Evolutionary conservation across 306 rosid genomes (phyloP), one percentile per base, ranked within the genome.

Genomic region (Cucurbita pepo): DNA sequence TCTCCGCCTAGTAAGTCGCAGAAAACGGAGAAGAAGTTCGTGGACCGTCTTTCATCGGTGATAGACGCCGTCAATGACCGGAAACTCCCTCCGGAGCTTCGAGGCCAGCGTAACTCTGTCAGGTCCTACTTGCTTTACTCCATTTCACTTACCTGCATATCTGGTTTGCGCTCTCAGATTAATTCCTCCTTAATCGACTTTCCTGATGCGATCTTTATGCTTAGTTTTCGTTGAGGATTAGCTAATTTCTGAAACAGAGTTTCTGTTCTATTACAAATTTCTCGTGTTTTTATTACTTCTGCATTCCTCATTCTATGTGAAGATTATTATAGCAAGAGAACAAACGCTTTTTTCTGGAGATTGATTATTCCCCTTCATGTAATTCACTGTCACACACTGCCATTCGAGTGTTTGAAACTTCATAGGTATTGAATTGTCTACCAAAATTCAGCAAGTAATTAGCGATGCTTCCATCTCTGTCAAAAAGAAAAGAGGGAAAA

Each of bases 81-180:
- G 14, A 90, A 92, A 79, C 91, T 90, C 19, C 96, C 98, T 38
- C 88, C 91, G 0, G 91, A 92, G 82, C 88, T 92, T 10, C 95
- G 96, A 16, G 96, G 98, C 72, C 98, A 84, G 77, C 90, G 91
- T 52, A 87, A 84, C 84, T 73, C 83, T 65, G 90, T 92, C 75
- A 87, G 96, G 98, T 91, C 60, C 50, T 9, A 40, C 25, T 21
- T 43, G 34, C 41, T 56, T n/a, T 16, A 14, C 4, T 73, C 15
- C 8, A 52, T 22, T 22, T 71, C 53, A 21, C 16, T 7, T 30
- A 1, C 15, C 51, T 43, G 1, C 22, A 6, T 57, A 44, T 74
- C n/a, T 73, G 69, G 16, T 56, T 72, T 19, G 8, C 21, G 13
- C 34, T 41, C 4, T 63, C 14, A n/a, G 30, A 45, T 12, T 2